Evolutionary conservation across 75 land plant species (phyloP), one percentile per base, ranked within the genome.

Genomic region (Selaginella tamariscina): DNA sequence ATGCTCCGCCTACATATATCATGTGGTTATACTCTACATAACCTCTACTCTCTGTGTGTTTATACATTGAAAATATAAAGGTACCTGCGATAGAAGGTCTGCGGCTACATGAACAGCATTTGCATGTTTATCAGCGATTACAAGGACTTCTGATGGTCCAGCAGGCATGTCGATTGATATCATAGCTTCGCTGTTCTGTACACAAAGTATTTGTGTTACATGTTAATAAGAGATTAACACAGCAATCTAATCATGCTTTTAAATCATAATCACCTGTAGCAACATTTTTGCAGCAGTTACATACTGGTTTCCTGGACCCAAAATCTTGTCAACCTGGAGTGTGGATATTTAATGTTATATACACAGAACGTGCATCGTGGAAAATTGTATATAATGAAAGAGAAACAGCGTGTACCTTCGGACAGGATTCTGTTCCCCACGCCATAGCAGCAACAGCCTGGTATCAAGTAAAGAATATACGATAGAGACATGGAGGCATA

Each of bases 281-380:
- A 86, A 79, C 99, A 95, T 95, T 79, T 95, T 95, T 56, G 99
- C 99, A 76, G 99, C 99, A 56, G 99, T 95, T 27, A 95, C 99
- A 76, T 91, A 95, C 67, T 95, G 97, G 74, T 95, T 95, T 71
- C 99, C 99, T 54, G 99, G 99, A 24, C 99, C 99, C 73, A 91
- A 73, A 55, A 95, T 91, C 74, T 95, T 95, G 32, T 91, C 97
- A 31, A 88, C 99, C 99, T 95, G 80, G 54, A 60, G 66, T 39
- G 15, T 39, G 49, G 49, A 39, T 5, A 69, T 20, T 24, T 22
- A 29, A 18, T 13, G 29, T 28, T 30, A 63, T 26, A 18, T 63
- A 11, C 18, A 24, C 2, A 63, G 2, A 55, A 57, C 0, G 23
- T 15, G 24, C 29, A 27, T 26, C 29, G n/a, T 24, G n/a, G 49